Evolutionary conservation across 2,329 filamentous ascomycete species (phyloP), one percentile per base, ranked within the genome.

Genomic region (Gyromitra esculenta): DNA sequence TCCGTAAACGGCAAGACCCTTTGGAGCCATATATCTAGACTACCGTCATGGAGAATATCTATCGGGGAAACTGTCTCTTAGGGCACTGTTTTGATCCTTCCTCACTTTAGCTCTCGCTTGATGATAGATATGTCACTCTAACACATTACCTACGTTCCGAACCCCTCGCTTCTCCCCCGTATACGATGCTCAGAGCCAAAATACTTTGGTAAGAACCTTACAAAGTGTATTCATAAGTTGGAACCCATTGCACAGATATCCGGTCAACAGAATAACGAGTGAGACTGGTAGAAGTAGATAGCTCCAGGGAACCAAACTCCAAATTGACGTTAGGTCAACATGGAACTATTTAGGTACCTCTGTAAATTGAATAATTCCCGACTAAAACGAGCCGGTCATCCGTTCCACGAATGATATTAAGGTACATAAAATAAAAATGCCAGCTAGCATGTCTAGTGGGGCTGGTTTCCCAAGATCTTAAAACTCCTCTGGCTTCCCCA

Each of bases 361-460:
- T 31, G 25, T 31, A 31, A 64, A 18, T 45, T 48, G 25, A 6
- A 31, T 48, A 45, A 63, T 63, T 48, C 41, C 35, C 37, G 35
- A 31, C 39, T n/a, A 9, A 41, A 39, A 57, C 4, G 2, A 5
- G 64, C 21, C n/a, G 13, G 25, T 11, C 50, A 37, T 15, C 48
- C 52, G 21, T 1, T 62, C 15, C 18, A 62, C 54, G 54, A 37
- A 35, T 57, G 54, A 57, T 25, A 62, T 9, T 62, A 43, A 62
- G 43, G 18, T 45, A 68, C 52, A 59, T 48, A 15, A 21, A 67
- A 57, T 35, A 48, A 48, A 21, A 31, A 59, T 67, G 37, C 50
- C 15, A 39, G 45, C 21, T 13, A 15, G 35, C 52, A 15, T 37
- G 7, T 25, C 13, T n/a, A n/a, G 11, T 45, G 8, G 15, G 25